Percentiles rank a stretch among this genome's conserved stretches.
Evolutionary conservation across 257 asterid genomes (phyloP).

Genomic region (Nicotiana benthamiana): DNA sequence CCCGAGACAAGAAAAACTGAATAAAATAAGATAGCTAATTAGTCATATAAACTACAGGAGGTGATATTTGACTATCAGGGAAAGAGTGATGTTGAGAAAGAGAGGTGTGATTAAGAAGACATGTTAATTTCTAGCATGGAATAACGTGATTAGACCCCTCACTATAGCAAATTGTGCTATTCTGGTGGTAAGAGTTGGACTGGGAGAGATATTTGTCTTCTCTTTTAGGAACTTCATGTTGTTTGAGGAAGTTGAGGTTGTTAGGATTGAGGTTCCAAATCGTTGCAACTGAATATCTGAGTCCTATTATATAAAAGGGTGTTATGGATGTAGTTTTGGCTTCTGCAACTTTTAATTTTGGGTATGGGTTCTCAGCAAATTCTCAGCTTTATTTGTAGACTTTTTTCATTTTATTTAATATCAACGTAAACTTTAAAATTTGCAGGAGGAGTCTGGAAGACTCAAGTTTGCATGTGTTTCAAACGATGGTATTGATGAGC

Average conservation of each 20-base stretch:
- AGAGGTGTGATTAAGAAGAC: not conserved
- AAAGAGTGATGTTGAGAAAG: not conserved
- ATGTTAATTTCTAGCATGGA: not conserved
- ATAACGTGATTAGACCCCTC: not conserved
- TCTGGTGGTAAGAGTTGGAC: not conserved
- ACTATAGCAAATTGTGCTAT: not conserved
- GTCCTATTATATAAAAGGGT: not conserved
- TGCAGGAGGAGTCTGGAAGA: conserved; percentile 86
- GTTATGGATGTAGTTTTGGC: not conserved
- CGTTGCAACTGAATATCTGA: not conserved
- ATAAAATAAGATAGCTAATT: not conserved
- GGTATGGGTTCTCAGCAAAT: not conserved
- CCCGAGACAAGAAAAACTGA: not conserved
- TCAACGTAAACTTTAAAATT: conserved; percentile 10
- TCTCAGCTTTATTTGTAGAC: not conserved
- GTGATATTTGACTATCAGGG: not conserved
- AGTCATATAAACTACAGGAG: not conserved
- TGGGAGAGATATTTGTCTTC: not conserved
- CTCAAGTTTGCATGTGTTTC: conserved; percentile 83
- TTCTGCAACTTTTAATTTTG: not conserved
- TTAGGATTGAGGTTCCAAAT: not conserved
- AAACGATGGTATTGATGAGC: conserved; percentile 75
- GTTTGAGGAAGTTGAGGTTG: not conserved
- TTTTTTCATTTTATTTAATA: not conserved
- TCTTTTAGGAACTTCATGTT: not conserved